Percentiles rank a stretch among this genome's conserved stretches.
Conservation (phyloP, 2,329 filamentous ascomycete genomes). For the Harringtonia aguacate region DNA sequence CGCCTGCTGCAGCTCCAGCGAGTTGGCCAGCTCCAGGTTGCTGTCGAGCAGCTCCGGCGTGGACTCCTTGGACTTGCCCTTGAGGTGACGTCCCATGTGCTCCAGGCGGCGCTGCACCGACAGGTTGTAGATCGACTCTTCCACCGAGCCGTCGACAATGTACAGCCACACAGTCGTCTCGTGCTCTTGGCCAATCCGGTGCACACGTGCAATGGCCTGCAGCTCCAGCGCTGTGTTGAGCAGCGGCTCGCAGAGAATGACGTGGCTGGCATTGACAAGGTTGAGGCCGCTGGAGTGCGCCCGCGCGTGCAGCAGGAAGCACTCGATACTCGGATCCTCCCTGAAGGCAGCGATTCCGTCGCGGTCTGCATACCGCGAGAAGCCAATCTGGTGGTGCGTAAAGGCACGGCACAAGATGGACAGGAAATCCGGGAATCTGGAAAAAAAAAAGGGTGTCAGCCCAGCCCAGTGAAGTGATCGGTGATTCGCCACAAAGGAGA, state of each 20-base stretch:
- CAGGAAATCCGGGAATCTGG: slow-evolving; percentile 64
- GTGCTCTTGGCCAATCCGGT: slow-evolving; percentile 82
- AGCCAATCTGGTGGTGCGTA: slow-evolving; percentile 59
- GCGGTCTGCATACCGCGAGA: slow-evolving; percentile 56
- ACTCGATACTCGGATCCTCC: slow-evolving; percentile 61
- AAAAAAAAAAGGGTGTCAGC: no score
- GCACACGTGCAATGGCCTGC: slow-evolving; percentile 88
- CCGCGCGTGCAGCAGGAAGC: slow-evolving; percentile 81
- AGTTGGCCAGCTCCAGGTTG: slow-evolving; percentile 72
- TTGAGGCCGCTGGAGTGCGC: slow-evolving; percentile 84
- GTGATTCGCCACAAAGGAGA: not conserved
- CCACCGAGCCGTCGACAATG: slow-evolving; percentile 79
- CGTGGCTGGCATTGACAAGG: slow-evolving; percentile 83
- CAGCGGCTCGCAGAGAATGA: slow-evolving; percentile 88
- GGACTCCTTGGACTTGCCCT: slow-evolving; percentile 26
- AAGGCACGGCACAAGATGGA: slow-evolving; percentile 63
- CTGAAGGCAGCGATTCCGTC: slow-evolving; percentile 69
- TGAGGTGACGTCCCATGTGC: slow-evolving; percentile 50
- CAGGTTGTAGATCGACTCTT: slow-evolving; percentile 83
- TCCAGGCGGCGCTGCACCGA: slow-evolving; percentile 69
- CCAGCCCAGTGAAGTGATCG: no score
- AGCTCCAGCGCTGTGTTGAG: slow-evolving; percentile 90
- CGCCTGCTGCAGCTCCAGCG: slow-evolving; percentile 68
- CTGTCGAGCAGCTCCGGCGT: slow-evolving; percentile 42
- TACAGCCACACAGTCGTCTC: slow-evolving; percentile 95